These are phyloP conservation scores for Leishmania tarentolae DNA, from an alignment of 208 protist genomes.

Conservation along the genomic window DNA sequence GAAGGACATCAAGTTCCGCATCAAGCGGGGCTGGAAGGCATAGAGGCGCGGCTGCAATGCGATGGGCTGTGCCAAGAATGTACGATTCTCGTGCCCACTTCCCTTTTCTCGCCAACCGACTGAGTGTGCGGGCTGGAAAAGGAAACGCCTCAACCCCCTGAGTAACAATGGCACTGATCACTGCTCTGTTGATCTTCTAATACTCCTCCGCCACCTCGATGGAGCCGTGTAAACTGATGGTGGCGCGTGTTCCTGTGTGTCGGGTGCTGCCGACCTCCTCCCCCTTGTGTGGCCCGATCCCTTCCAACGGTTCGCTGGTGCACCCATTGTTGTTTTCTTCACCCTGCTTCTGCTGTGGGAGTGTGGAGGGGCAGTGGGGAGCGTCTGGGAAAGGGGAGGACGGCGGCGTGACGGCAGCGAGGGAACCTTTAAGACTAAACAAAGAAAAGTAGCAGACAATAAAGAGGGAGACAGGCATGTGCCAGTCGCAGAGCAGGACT, in stretches of 20 bases:
- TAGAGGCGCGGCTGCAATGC: constrained; percentile 22
- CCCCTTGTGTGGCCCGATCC: not conserved
- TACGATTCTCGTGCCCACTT: not conserved
- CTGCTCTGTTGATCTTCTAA: not conserved
- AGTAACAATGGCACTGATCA: not conserved
- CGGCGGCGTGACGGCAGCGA: not conserved
- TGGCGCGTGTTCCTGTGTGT: not conserved
- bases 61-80: not conserved
- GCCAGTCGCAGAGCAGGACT: not conserved
- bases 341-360: not conserved
- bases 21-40: constrained; percentile 91
- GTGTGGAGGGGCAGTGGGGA: not conserved
- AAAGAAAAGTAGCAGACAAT: not conserved
- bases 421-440: not conserved
- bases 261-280: not conserved
- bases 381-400: not conserved
- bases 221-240: constrained; percentile 8
- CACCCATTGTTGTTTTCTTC: not conserved
- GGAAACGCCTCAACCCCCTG: not conserved
- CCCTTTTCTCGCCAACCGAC: not conserved
- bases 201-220: not conserved
- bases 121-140: not conserved
- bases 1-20: constrained; percentile 94
- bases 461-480: not conserved
- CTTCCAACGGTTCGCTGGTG: not conserved